Evolutionary conservation across 768 basidiomycete genomes (phyloP).

Genomic region (Boletus pseudopeckii): DNA sequence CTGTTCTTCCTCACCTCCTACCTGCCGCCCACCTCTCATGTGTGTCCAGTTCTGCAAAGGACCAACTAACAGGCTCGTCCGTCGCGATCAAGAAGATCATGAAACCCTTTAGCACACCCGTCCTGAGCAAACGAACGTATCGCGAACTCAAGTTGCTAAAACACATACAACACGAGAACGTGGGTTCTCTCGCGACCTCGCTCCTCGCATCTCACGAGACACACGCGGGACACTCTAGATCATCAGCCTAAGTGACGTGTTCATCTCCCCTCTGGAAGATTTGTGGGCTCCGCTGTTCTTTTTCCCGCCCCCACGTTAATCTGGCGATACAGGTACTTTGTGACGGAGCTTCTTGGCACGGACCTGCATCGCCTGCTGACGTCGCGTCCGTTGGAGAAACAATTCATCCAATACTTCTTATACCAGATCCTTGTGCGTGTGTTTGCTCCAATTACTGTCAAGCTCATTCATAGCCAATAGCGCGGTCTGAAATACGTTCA

Average conservation of each 20-base stretch:
- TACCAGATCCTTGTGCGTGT: constrained; percentile 91
- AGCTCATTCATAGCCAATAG: constrained; percentile 38
- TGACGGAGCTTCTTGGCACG: constrained; percentile 96
- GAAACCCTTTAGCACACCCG: constrained; percentile 99
- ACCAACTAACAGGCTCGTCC: constrained; percentile 88
- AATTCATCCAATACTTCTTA: constrained; percentile 99
- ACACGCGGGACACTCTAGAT: constrained; percentile 51
- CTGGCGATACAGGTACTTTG: constrained; percentile 75
- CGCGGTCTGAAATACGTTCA: constrained; percentile 99
- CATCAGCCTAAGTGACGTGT: constrained; percentile 97
- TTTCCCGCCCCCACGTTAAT: not conserved
- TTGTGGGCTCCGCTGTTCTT: constrained; percentile 52
- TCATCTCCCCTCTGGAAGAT: constrained; percentile 99
- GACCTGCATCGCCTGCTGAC: constrained; percentile 97
- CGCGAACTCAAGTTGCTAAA: constrained; percentile 97
- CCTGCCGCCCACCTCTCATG: constrained; percentile 8
- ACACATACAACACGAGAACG: constrained; percentile 98
- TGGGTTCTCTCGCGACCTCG: constrained; percentile 35
- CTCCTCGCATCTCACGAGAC: constrained; percentile 5
- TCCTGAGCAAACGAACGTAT: constrained; percentile 96
- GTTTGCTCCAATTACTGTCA: not conserved
- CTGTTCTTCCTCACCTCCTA: constrained; percentile 11
- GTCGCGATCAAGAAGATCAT: constrained; percentile 99
- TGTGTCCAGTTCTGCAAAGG: constrained; percentile 75
- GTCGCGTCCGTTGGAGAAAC: constrained; percentile 95